Conservation (phyloP, 768 basidiomycete species). For the Pholiota conissans region DNA sequence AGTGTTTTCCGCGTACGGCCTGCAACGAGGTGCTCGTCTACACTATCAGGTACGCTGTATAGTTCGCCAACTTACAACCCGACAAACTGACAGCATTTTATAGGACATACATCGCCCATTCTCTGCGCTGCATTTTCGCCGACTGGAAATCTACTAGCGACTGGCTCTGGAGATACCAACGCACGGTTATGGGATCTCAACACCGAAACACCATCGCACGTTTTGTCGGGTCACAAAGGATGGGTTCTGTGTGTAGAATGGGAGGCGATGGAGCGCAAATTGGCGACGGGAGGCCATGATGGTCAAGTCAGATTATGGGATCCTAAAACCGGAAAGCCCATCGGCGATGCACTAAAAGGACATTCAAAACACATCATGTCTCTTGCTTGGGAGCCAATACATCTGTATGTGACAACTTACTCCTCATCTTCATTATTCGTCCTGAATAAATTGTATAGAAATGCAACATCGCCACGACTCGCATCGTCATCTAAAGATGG, state of each 20-base stretch:
- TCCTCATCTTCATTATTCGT: background rate
- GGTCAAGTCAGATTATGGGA: constrained; percentile 94
- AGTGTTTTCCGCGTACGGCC: constrained; percentile 93
- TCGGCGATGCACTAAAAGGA: constrained; percentile 88
- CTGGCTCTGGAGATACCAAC: constrained; percentile 93
- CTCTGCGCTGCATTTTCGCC: constrained; percentile 96
- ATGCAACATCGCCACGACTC: constrained; percentile 74
- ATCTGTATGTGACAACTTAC: constrained; percentile 64
- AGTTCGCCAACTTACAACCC: background rate
- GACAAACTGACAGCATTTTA: constrained; percentile 2
- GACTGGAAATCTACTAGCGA: constrained; percentile 87
- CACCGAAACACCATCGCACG: constrained; percentile 89
- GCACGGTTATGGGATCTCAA: constrained; percentile 93
- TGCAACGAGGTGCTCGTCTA: constrained; percentile 92
- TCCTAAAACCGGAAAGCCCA: constrained; percentile 84
- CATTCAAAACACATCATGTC: constrained; percentile 97
- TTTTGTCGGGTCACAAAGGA: constrained; percentile 84
- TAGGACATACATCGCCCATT: constrained; percentile 91
- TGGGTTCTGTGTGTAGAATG: constrained; percentile 99
- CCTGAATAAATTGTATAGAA: constrained; percentile 46
- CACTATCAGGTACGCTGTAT: constrained; percentile 68
- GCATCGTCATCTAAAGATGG: constrained; percentile 97
- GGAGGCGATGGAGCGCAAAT: constrained; percentile 88
- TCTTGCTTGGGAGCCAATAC: constrained; percentile 94
- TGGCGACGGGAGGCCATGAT: constrained; percentile 95